A percentile compares a stretch with the other conserved stretches of the same genome.
These are phyloP conservation scores for Parietaria judaica DNA, from an alignment of 306 rosid genomes.

Conservation along the genomic window DNA sequence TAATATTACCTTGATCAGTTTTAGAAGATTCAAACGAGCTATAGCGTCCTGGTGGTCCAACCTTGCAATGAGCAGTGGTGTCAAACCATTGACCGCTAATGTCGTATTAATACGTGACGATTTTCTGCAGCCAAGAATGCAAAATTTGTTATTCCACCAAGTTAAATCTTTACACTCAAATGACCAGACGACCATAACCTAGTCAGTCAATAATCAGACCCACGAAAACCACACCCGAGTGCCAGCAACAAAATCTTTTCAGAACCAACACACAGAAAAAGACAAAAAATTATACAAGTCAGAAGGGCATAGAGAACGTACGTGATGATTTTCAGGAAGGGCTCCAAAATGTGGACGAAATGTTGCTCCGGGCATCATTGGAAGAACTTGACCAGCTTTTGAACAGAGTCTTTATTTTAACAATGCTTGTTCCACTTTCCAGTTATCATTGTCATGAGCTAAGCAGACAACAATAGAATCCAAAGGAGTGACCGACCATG, in stretches of 20 bases:
- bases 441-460: conserved; percentile 91
- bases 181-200: background rate
- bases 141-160: conserved; percentile 4
- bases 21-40: conserved; percentile 96
- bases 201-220: background rate
- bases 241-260: background rate
- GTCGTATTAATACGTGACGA: conserved; percentile 93
- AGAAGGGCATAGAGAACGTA: conserved; percentile 28
- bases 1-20: conserved; percentile 71
- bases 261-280: too few relatives aligned
- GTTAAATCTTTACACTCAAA: conserved; percentile 4
- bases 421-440: conserved; percentile 90
- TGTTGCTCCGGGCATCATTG: conserved; percentile 91
- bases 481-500: conserved; percentile 90
- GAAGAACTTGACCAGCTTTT: conserved; percentile 93
- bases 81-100: conserved; percentile 88
- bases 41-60: conserved; percentile 98
- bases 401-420: conserved; percentile 91
- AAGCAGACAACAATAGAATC: conserved; percentile 96
- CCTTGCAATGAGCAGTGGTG: conserved; percentile 87
- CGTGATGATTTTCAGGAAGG: conserved; percentile 98
- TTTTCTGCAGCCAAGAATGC: conserved; percentile 55
- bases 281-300: conserved; percentile 9
- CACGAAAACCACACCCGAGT: background rate
- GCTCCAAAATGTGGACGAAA: conserved; percentile 94